Conservation (phyloP, 2,329 filamentous ascomycete species). For the Clarireedia homoeocarpa region DNA sequence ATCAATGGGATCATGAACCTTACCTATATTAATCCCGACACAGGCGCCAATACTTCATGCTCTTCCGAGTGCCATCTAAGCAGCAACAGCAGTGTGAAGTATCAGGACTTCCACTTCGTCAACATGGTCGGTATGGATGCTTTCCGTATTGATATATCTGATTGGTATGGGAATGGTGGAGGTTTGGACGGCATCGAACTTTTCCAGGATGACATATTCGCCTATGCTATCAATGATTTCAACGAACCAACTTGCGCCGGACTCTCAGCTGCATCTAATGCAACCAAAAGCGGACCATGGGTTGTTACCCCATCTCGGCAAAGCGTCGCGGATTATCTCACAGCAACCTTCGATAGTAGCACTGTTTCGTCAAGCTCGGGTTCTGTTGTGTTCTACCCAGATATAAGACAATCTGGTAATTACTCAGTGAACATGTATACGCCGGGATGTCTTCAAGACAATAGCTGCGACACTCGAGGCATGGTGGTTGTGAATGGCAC, state of each 20-base stretch:
- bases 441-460: constrained; percentile 78
- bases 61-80: constrained; percentile 81
- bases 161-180: constrained; percentile 78
- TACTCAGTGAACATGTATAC: constrained; percentile 91
- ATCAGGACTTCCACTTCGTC: constrained; percentile 88
- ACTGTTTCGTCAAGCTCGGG: constrained; percentile 42
- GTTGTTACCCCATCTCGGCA: constrained; percentile 54
- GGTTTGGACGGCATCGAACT: constrained; percentile 82
- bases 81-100: constrained; percentile 54
- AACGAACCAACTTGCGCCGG: constrained; percentile 79
- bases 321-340: constrained; percentile 71
- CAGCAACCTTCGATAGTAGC: constrained; percentile 50
- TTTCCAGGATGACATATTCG: constrained; percentile 75
- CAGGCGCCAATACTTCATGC: constrained; percentile 62
- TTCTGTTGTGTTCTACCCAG: constrained; percentile 71
- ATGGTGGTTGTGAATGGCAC: constrained; percentile 72
- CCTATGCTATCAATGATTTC: constrained; percentile 79
- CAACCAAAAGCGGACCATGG: constrained; percentile 71
- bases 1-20: constrained; percentile 93
- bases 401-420: constrained; percentile 82
- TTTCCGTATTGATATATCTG: constrained; percentile 78
- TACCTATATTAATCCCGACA: constrained; percentile 73
- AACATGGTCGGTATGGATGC: constrained; percentile 80
- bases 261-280: constrained; percentile 54
- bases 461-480: constrained; percentile 67